phyloP scores from a whole-genome alignment of 2,329 filamentous ascomycete species.

The Sarocladiaceae sp. region DNA sequence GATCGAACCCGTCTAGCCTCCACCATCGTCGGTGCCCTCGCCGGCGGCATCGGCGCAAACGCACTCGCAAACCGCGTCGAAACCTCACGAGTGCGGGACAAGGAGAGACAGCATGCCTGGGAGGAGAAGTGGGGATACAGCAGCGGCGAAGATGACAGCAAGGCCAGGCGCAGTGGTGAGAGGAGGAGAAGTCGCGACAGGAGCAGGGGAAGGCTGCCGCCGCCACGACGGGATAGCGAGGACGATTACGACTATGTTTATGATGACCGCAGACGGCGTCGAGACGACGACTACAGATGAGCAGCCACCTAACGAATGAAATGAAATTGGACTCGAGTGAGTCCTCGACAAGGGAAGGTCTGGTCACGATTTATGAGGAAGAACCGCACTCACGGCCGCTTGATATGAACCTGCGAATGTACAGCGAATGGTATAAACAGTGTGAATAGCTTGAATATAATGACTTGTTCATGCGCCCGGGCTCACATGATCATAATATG shows the following conservation, averaged over 20 bases:
- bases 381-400: neutral
- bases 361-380: neutral
- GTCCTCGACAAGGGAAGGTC: neutral
- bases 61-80: conserved; percentile 42
- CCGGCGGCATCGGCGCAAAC: conserved; percentile 51
- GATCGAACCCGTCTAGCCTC: conserved; percentile 35
- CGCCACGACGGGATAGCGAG: neutral
- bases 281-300: conserved; percentile 20
- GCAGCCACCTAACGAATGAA: neutral
- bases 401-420: neutral
- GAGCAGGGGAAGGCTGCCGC: neutral
- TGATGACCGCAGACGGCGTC: conserved; percentile 19
- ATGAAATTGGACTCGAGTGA: neutral
- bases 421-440: neutral
- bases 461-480: too few relatives aligned
- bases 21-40: conserved; percentile 50
- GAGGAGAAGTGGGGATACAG: conserved; percentile 24
- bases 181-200: neutral
- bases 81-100: conserved; percentile 27
- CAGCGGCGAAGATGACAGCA: neutral
- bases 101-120: conserved; percentile 28
- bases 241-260: conserved; percentile 19
- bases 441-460: neutral
- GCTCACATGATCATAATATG: too few relatives aligned
- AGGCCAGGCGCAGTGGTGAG: neutral